phyloP scores from a whole-genome alignment of 2,329 filamentous ascomycete species.

The Fusarium udum region DNA sequence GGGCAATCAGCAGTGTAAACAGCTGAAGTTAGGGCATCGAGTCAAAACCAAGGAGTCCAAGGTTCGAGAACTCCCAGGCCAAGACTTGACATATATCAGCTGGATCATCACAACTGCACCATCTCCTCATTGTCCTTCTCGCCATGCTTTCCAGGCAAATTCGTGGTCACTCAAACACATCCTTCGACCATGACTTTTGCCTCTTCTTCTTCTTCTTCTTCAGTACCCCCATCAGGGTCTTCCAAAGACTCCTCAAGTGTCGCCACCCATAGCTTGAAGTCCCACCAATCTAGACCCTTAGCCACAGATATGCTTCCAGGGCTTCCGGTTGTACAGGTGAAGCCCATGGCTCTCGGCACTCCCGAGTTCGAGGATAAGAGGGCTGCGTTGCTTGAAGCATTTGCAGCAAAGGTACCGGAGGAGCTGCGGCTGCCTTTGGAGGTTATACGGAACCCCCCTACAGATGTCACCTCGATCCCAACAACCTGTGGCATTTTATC shows the following conservation, averaged over 20 bases:
- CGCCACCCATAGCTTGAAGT: not conserved
- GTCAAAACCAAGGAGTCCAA: not conserved
- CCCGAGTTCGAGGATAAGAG: slow-evolving; percentile 40
- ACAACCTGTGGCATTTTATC: not conserved
- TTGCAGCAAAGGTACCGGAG: slow-evolving; percentile 47
- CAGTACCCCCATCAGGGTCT: not conserved
- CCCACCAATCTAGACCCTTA: not conserved
- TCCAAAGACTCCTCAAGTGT: not conserved
- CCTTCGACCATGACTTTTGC: not conserved
- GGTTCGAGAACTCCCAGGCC: not conserved
- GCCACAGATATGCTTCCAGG: not conserved
- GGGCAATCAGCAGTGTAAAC: not conserved
- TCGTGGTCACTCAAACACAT: not conserved
- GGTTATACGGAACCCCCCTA: slow-evolving; percentile 8
- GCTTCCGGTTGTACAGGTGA: slow-evolving; percentile 29
- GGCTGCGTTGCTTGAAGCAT: slow-evolving; percentile 41
- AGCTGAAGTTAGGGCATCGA: not conserved
- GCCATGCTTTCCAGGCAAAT: not conserved
- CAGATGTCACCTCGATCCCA: not conserved
- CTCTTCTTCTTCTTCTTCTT: not conserved
- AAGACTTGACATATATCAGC: not conserved
- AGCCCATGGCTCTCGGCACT: slow-evolving; percentile 30
- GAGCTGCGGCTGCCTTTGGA: slow-evolving; percentile 42
- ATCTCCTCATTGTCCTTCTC: not conserved
- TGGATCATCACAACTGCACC: not conserved